Conservation (phyloP, 768 basidiomycete species). For the Russula olivacea region DNA sequence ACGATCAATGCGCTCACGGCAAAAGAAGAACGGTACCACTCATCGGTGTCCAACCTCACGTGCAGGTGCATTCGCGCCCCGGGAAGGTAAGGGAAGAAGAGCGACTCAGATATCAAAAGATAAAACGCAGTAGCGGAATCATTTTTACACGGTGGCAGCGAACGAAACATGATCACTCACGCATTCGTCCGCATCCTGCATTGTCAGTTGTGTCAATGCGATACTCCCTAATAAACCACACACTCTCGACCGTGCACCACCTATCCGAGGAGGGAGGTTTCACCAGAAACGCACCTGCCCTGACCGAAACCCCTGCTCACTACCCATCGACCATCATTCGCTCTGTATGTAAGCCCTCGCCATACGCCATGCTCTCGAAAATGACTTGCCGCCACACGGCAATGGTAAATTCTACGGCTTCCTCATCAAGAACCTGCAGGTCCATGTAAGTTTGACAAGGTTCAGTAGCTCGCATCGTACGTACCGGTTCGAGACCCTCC, state of each 20-base stretch:
- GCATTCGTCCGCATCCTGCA: constrained; percentile 11
- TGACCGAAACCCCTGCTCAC: constrained; percentile 1
- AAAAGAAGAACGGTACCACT: constrained; percentile 18
- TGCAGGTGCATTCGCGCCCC: not conserved
- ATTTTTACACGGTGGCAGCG: constrained; percentile 19
- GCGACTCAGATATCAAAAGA: constrained; percentile 24
- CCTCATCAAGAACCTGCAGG: constrained; percentile 82
- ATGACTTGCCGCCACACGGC: constrained; percentile 88
- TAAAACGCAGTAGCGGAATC: constrained; percentile 20
- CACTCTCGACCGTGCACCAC: constrained; percentile 3
- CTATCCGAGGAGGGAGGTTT: constrained; percentile 11
- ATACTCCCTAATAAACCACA: constrained; percentile 15
- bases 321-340: constrained; percentile 70
- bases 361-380: constrained; percentile 92
- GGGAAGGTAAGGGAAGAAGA: constrained; percentile 16
- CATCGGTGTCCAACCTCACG: constrained; percentile 19
- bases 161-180: constrained; percentile 16
- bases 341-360: constrained; percentile 83
- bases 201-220: constrained; percentile 8
- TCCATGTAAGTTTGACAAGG: not conserved
- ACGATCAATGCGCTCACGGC: constrained; percentile 22
- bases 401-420: constrained; percentile 72
- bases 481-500: constrained; percentile 86
- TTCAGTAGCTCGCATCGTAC: constrained; percentile 31
- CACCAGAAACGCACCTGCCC: constrained; percentile 27